Evolutionary conservation across 768 basidiomycete species (phyloP).

Genomic region (Pleurotus sapidus): DNA sequence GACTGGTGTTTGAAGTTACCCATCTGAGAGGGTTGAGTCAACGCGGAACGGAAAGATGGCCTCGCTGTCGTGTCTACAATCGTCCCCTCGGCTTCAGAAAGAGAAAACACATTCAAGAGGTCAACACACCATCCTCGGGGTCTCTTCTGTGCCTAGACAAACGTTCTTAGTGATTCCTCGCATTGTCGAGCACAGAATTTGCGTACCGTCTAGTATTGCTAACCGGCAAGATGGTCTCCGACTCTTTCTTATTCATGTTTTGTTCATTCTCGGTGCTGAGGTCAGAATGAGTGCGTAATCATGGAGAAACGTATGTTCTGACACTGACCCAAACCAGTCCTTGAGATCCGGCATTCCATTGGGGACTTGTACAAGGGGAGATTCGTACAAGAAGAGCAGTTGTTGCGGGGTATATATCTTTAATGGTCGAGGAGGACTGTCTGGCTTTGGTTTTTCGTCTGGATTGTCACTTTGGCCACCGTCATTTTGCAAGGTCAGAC

Average conservation of each 20-base stretch:
- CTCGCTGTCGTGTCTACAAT: conserved; percentile 50
- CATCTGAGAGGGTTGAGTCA: conserved; percentile 88
- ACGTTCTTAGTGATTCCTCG: conserved; percentile 10
- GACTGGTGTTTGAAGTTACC: conserved; percentile 92
- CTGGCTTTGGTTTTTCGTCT: conserved; percentile 25
- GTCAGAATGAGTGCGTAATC: conserved; percentile 22
- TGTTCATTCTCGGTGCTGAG: conserved; percentile 61
- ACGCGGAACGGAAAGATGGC: conserved; percentile 66
- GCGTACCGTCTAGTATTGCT: conserved; percentile 58
- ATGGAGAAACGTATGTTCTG: conserved; percentile 12
- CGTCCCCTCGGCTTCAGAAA: neutral
- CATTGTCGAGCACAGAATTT: conserved; percentile 6
- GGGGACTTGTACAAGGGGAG: conserved; percentile 73
- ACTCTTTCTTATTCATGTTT: conserved; percentile 63
- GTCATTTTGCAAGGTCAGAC: conserved; percentile 25
- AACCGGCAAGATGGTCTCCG: conserved; percentile 48
- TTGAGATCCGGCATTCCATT: conserved; percentile 77
- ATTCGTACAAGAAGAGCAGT: conserved; percentile 64
- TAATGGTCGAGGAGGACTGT: conserved; percentile 39
- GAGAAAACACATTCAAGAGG: conserved; percentile 6
- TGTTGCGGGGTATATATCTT: conserved; percentile 70
- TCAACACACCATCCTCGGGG: conserved; percentile 56
- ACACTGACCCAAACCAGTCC: conserved; percentile 84
- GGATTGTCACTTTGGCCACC: conserved; percentile 17
- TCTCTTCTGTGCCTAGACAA: conserved; percentile 68